These are phyloP conservation scores for Stagonosporopsis cucurbitacearum DNA, from an alignment of 2,329 filamentous ascomycete species.

Conservation along the genomic window DNA sequence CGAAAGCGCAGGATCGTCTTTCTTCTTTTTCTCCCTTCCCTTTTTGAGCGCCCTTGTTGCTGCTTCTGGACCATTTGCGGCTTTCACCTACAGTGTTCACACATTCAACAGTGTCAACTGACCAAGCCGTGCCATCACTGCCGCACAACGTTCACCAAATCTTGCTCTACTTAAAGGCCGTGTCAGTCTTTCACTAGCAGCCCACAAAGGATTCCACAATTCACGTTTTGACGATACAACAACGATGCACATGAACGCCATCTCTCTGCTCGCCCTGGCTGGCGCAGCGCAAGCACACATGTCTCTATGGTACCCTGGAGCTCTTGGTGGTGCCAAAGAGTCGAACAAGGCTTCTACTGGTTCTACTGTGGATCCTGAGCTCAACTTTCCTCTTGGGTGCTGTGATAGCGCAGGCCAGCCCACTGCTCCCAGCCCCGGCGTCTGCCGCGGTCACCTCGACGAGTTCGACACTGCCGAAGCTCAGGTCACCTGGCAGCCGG, in stretches of 20 bases:
- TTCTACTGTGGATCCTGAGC: slow-evolving; percentile 28
- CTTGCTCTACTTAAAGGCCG: slow-evolving; percentile 21
- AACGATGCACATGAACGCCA: slow-evolving; percentile 36
- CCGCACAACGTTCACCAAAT: slow-evolving; percentile 14
- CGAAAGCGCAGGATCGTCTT: slow-evolving; percentile 42
- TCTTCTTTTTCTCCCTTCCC: slow-evolving; percentile 21
- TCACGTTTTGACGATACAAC: slow-evolving; percentile 11
- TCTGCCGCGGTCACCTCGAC: slow-evolving; percentile 54
- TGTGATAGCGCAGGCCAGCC: slow-evolving; percentile 50
- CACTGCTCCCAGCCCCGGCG: slow-evolving; percentile 38
- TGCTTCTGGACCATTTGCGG: slow-evolving; percentile 13
- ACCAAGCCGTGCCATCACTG: slow-evolving; percentile 13
- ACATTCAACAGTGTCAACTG: slow-evolving; percentile 25
- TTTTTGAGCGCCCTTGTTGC: slow-evolving; percentile 32
- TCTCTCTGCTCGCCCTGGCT: slow-evolving; percentile 38
- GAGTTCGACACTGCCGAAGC: slow-evolving; percentile 54
- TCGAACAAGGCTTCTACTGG: slow-evolving; percentile 43
- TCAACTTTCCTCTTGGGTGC: slow-evolving; percentile 56
- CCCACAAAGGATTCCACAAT: slow-evolving; percentile 11
- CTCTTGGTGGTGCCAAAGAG: slow-evolving; percentile 55
- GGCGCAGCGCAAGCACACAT: slow-evolving; percentile 48
- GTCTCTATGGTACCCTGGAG: slow-evolving; percentile 52
- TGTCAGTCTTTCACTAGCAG: slow-evolving; percentile 19
- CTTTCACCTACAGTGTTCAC: slow-evolving; percentile 13
- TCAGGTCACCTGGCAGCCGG: slow-evolving; percentile 53